Percentiles rank a stretch among this genome's conserved stretches.
These are phyloP conservation scores for Taiwanofungus camphoratus DNA, from an alignment of 1,284 basidiomycete genomes.

Conservation along the genomic window DNA sequence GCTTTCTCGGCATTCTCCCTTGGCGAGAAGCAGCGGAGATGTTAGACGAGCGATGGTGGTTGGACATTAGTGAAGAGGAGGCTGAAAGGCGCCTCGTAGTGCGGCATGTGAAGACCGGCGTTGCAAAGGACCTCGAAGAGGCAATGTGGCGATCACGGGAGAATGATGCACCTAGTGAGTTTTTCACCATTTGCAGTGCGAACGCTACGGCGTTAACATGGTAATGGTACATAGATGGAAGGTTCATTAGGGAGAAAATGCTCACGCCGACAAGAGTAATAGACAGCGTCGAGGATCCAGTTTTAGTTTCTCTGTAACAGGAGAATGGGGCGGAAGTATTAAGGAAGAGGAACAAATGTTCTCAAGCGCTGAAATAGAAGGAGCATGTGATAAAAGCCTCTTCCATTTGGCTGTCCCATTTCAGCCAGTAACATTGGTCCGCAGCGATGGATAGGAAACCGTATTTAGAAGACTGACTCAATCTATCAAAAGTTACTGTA, in stretches of 20 bases:
- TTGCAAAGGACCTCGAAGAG: slow-evolving; percentile 60
- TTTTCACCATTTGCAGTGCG: neutral
- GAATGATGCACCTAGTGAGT: slow-evolving; percentile 75
- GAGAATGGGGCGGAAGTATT: neutral
- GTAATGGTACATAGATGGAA: slow-evolving; percentile 39
- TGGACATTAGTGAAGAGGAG: slow-evolving; percentile 56
- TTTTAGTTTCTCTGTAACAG: slow-evolving; percentile 1
- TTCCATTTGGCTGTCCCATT: too few relatives aligned
- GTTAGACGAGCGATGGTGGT: slow-evolving; percentile 78
- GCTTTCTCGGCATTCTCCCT: slow-evolving; percentile 64
- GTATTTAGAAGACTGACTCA: too few relatives aligned
- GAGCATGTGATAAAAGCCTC: neutral
- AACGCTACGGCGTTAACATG: neutral
- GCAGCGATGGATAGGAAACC: too few relatives aligned
- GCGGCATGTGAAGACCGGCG: slow-evolving; percentile 72
- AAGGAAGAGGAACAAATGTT: neutral
- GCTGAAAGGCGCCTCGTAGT: slow-evolving; percentile 64
- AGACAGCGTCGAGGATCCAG: slow-evolving; percentile 42
- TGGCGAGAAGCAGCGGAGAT: slow-evolving; percentile 67
- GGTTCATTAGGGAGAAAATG: slow-evolving; percentile 50
- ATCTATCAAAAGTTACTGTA: too few relatives aligned
- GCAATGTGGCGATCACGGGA: slow-evolving; percentile 67
- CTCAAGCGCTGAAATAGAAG: neutral
- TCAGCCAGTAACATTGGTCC: too few relatives aligned
- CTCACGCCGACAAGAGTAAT: slow-evolving; percentile 51